phyloP scores from a whole-genome alignment of 192 early-diverging fungal species.

The Backusella tarrabulga region DNA sequence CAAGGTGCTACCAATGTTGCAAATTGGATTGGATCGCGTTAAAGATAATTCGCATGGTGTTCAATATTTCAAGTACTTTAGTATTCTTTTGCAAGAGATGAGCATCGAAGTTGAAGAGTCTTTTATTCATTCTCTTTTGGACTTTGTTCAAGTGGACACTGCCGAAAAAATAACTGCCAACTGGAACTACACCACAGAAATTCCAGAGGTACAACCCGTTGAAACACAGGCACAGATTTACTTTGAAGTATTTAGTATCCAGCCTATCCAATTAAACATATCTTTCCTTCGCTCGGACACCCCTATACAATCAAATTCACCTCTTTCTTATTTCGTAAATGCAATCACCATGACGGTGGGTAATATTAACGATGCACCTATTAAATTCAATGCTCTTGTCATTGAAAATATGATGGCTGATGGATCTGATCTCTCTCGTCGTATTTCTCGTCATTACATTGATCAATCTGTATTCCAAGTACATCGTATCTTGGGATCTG shows the following conservation, averaged over 20 bases:
- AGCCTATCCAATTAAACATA: conserved; percentile 93
- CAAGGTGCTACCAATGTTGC: conserved; percentile 56
- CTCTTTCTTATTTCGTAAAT: conserved; percentile 68
- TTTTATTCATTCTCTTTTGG: conserved; percentile 81
- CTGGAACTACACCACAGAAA: conserved; percentile 53
- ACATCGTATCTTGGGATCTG: conserved; percentile 86
- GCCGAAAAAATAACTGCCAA: conserved; percentile 43
- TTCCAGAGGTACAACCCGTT: conserved; percentile 68
- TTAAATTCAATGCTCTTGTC: conserved; percentile 84
- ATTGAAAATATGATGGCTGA: conserved; percentile 87
- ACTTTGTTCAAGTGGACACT: conserved; percentile 82
- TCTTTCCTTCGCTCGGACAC: conserved; percentile 88
- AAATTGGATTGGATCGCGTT: conserved; percentile 75
- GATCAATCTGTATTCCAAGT: conserved; percentile 89
- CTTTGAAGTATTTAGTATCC: conserved; percentile 92
- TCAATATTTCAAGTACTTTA: conserved; percentile 93
- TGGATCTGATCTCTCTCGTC: conserved; percentile 67
- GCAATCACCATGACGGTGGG: conserved; percentile 96
- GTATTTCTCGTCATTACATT: conserved; percentile 83
- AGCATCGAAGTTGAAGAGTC: conserved; percentile 94
- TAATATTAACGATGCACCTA: conserved; percentile 93
- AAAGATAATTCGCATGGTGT: conserved; percentile 96
- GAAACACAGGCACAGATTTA: conserved; percentile 79
- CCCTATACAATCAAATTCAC: conserved; percentile 44
- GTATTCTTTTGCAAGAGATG: conserved; percentile 89